Base-by-base conservation (phyloP, 140 eudicot species). In the Flaveria floridana region DNA sequence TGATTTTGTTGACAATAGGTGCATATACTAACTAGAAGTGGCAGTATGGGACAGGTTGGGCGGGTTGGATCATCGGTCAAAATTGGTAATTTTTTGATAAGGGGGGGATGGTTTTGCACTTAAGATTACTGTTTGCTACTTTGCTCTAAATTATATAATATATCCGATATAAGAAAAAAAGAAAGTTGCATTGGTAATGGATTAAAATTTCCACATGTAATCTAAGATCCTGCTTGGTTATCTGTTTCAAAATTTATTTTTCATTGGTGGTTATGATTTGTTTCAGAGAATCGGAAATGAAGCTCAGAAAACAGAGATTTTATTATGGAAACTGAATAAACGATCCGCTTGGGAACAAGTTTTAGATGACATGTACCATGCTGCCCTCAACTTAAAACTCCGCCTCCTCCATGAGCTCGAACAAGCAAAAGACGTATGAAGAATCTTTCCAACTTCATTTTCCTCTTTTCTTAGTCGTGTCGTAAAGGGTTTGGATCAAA, bases 281-380 rank as follows among this genome's bases (percentile, higher is more conserved):
- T 63, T 65, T 25, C 76, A 82, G 79, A 72, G 72, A 56, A 37
- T 72, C 66, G 63, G 23, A 26, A 82, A 9, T 48, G 91, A 83
- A 70, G 74, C 81, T 37, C 85, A 81, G 79, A 86, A 73, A 59
- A 0, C 83, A 18, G 76, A 82, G 13, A 78, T 71, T 73, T 56
- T 85, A 70, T 72, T 81, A 66, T 94, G 99, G 97, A 84, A 78
- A 55, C 76, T 90, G 28, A 83, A 87, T 66, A 86, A 85, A 68
- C 76, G 84, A 34, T 37, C 86, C 23, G 87, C 88, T 39, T 75
- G 89, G 86, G 81, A 52, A 46, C 83, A 82, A 63, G 81, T 87
- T 79, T 69, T 91, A 52, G 96, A 94, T 79, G 97, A 94, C 80
- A 82, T 90, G 92, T 91, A 82, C 85, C 99, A 94, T 84, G 95